Base-by-base conservation (phyloP, 1,284 basidiomycete genomes). In the Cutaneotrichosporon mucoides region DNA sequence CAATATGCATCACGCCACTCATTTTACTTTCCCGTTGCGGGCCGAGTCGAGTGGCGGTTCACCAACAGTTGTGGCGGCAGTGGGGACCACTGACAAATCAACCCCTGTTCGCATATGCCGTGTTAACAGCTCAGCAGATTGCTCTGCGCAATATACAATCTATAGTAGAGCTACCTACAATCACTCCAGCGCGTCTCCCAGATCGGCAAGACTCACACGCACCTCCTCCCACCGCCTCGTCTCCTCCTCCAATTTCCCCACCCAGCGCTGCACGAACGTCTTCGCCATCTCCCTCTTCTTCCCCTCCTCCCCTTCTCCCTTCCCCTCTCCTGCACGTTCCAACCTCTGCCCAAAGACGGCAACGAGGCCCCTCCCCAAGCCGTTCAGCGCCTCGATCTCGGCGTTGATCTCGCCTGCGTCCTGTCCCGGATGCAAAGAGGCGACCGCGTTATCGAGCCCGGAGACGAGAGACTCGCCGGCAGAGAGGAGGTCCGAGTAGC, bases 341-440 rank as follows among this genome's bases (percentile, higher is more conserved):
- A 65, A 41, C 1, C 65, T 40, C 2, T 12, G 37, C 2, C 36
- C n/a, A 34, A 66, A 51, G 6, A 49, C 38, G 0, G 36, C 38
- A 3, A 62, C 62, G 34, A 73, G 41, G 9, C 36, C 52, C 13
- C 49, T 46, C 6, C 68, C 67, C 6, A 57, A 12, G 6, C 10
- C 41, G 35, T 57, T 62, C 12, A 75, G 53, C 4, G 63, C 57
- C 8, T 48, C 38, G 34, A 74, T 37, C 4, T 67, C 56, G 13
- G 56, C 53, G 16, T 62, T 53, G 42, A 77, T 68, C 55, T 70
- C 73, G 8, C 63, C 57, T 5, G 62, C 61, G 47, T 73, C 70
- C 61, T 77, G 75, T 35, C 61, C 59, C 1, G 73, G 71, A 46
- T 73, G 71, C 65, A 73, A 60, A 6, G 67, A 46, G 1, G 68